phyloP scores from a whole-genome alignment of 306 rosid species.

The Fagus sylvatica region DNA sequence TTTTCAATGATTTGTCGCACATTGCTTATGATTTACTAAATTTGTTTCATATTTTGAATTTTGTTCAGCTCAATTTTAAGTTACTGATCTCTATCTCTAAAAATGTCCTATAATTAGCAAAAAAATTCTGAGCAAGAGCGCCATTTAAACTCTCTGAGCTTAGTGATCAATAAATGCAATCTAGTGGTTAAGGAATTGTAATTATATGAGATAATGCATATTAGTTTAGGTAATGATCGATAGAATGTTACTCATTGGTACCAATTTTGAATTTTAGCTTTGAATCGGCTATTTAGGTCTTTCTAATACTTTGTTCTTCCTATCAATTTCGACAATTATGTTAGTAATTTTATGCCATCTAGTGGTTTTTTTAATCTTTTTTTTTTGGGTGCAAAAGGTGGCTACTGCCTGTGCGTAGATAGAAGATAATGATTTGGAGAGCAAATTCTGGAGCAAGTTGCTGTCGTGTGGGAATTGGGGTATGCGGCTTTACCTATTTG shows the following conservation, averaged over 20 bases:
- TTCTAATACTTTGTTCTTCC: neutral
- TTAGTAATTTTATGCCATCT: neutral
- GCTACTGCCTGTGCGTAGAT: conserved; percentile 32
- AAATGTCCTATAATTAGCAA: neutral
- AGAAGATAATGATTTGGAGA: conserved; percentile 74
- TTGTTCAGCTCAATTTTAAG: neutral
- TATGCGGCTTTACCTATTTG: conserved; percentile 43
- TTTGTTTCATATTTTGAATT: neutral
- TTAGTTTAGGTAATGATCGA: neutral
- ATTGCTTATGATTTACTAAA: neutral
- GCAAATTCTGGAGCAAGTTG: conserved; percentile 39
- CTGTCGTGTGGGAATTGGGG: conserved; percentile 48
- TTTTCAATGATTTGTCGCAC: neutral
- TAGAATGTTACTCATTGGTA: neutral
- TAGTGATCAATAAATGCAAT: neutral
- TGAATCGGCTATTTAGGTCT: neutral
- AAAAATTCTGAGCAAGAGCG: neutral
- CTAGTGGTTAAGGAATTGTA: neutral
- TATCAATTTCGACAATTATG: neutral
- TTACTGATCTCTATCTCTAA: neutral
- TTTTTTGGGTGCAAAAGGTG: conserved; percentile 28
- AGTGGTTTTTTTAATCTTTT: neutral
- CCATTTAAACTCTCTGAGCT: neutral
- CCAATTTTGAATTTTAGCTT: neutral
- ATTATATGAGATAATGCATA: neutral